Evolutionary conservation across 345 rosid species (phyloP).

Genomic region (Heritiera fomes): DNA sequence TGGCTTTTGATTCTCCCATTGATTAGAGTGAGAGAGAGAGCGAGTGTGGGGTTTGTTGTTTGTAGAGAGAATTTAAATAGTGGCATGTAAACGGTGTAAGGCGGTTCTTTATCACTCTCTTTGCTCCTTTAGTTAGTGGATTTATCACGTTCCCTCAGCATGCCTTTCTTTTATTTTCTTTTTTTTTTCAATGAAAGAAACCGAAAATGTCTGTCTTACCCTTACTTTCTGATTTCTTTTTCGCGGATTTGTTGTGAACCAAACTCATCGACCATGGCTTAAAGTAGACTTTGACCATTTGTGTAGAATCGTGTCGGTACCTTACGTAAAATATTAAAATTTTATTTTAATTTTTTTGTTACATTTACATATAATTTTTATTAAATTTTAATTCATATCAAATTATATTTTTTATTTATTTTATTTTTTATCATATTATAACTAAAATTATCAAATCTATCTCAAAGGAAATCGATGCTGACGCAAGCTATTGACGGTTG

Average conservation of each 20-base stretch:
- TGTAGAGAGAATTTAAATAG: conserved; percentile 33
- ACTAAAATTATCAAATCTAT: no score
- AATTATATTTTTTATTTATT: no score
- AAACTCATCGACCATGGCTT: neutral
- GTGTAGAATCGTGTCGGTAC: no score
- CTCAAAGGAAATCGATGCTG: no score
- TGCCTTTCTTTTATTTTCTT: no score
- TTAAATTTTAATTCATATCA: no score
- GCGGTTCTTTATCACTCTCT: neutral
- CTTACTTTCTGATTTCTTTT: neutral
- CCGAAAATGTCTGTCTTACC: neutral
- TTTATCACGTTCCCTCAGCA: neutral
- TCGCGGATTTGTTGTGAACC: neutral
- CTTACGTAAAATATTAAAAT: no score
- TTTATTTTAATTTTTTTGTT: no score
- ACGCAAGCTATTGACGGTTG: no score
- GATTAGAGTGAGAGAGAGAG: conserved; percentile 2
- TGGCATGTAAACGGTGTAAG: neutral
- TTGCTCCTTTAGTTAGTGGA: neutral
- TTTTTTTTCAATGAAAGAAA: neutral
- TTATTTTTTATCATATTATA: no score
- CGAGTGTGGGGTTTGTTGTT: neutral
- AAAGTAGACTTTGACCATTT: no score
- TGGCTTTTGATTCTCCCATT: conserved; percentile 40
- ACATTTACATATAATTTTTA: no score